Base-by-base conservation (phyloP, 306 rosid genomes). In the Gastrolobium bilobum region DNA sequence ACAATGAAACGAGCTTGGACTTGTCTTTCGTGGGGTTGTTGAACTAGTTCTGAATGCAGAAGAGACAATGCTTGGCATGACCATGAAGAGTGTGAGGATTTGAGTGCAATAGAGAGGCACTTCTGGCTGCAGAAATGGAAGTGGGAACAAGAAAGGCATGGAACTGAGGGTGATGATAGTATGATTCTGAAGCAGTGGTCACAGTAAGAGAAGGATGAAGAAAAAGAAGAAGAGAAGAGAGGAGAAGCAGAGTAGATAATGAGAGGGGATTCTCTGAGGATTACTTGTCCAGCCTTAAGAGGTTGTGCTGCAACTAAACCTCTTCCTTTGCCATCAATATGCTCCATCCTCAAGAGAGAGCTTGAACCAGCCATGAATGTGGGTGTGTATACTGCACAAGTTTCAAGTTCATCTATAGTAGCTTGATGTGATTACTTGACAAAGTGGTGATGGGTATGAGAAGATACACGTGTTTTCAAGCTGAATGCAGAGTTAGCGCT, bases 1-100 rank as follows among this genome's bases (percentile, higher is more conserved):
- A 90, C 60, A 4, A 92, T 42, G 78, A 90, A 84, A 54, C 93
- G 89, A 2, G 90, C 89, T 61, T 92, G 92, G 65, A 86, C 86
- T 70, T 87, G 92, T 33, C 39, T 86, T 10, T 89, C 91, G 11
- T 3, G 43, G n/a, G 93, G 68, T 62, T 82, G 87, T 42, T 10
- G 60, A 61, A 70, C 63, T n/a, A 82, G 60, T 0, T 35, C 56
- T 31, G 90, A 73, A 14, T 73, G 75, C 11, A 86, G 80, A 13
- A 40, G 77, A 29, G 85, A 43, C 0, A 83, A 70, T 11, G 87
- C 73, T 39, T 75, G 60, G 83, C 97, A 89, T 5, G 75, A 54
- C 85, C 81, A 87, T 2, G 81, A 6, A 13, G 89, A 76, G 73
- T 86, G 87, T 5, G 81, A 86, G 47, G 87, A 75, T 5, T 76